A percentile compares a stretch with the other conserved stretches of the same genome.
These are phyloP conservation scores for Chlamydomonas incerta DNA, from an alignment of 139 green algal genomes.

Conservation along the genomic window DNA sequence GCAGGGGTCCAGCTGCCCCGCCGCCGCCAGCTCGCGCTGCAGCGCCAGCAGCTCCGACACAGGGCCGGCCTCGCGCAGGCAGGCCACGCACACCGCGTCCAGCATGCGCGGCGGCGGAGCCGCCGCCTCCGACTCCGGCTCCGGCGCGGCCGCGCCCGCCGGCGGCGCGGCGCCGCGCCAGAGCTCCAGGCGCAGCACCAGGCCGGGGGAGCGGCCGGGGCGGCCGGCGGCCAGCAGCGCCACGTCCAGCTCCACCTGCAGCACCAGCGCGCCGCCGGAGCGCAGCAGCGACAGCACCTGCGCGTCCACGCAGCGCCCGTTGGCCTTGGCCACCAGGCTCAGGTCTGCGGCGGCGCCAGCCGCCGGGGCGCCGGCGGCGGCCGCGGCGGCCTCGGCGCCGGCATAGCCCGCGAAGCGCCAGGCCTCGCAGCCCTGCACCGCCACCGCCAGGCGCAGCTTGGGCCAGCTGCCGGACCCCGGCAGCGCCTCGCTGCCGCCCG, in stretches of 20 bases:
- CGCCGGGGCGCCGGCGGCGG: too few relatives aligned
- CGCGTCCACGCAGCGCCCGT: neutral
- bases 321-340: constrained; percentile 12
- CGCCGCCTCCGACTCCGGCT: too few relatives aligned
- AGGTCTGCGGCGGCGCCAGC: too few relatives aligned
- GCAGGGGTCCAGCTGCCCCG: neutral
- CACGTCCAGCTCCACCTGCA: constrained; percentile 8
- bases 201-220: neutral
- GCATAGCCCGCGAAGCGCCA: too few relatives aligned
- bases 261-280: neutral
- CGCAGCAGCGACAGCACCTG: neutral
- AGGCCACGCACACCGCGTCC: neutral
- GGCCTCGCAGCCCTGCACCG: neutral
- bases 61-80: neutral
- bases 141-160: too few relatives aligned
- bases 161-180: neutral
- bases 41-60: constrained; percentile 2
- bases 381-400: too few relatives aligned
- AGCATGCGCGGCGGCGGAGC: neutral
- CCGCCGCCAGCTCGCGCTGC: neutral
- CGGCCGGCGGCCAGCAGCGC: constrained; percentile 4
- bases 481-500: neutral
- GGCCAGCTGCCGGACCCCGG: too few relatives aligned
- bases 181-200: constrained; percentile 24
- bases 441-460: neutral